Percentiles rank a stretch among this genome's conserved stretches.
Conservation (phyloP, 2,329 filamentous ascomycete species). For the Lasiodiplodia citricola region DNA sequence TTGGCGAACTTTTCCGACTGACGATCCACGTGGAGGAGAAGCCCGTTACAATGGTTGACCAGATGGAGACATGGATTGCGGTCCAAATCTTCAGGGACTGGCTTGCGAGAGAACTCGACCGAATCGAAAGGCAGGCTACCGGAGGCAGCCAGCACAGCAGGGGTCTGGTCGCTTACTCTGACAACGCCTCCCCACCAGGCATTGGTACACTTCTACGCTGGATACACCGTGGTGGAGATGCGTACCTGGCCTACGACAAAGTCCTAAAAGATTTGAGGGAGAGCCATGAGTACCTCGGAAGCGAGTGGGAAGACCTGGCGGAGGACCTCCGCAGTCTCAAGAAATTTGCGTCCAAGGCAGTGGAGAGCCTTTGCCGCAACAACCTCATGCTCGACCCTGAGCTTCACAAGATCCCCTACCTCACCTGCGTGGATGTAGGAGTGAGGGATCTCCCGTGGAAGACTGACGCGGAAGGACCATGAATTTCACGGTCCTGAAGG, state of each 20-base stretch:
- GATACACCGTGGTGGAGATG: conserved; percentile 35
- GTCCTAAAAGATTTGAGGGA: conserved; percentile 30
- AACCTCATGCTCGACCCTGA: conserved; percentile 39
- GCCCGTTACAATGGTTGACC: conserved; percentile 10
- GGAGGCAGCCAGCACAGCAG: neutral
- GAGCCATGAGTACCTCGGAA: conserved; percentile 27
- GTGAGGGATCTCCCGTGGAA: conserved; percentile 32
- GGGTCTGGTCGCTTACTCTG: neutral
- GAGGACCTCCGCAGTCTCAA: conserved; percentile 38
- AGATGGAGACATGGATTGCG: conserved; percentile 36
- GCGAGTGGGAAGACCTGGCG: conserved; percentile 31
- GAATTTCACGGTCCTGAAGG: neutral
- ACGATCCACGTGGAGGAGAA: conserved; percentile 29
- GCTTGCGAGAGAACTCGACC: conserved; percentile 32
- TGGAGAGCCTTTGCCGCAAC: conserved; percentile 32
- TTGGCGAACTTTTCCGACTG: conserved; percentile 36
- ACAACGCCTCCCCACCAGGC: conserved; percentile 20
- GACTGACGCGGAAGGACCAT: neutral
- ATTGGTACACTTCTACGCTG: conserved; percentile 37
- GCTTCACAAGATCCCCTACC: conserved; percentile 36
- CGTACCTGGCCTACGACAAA: conserved; percentile 37
- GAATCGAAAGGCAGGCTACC: neutral
- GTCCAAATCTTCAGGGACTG: conserved; percentile 42
- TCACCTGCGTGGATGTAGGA: conserved; percentile 42
- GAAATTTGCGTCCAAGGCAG: conserved; percentile 32